Conservation (phyloP, 2,329 filamentous ascomycete genomes). For the Penicillium sp. region DNA sequence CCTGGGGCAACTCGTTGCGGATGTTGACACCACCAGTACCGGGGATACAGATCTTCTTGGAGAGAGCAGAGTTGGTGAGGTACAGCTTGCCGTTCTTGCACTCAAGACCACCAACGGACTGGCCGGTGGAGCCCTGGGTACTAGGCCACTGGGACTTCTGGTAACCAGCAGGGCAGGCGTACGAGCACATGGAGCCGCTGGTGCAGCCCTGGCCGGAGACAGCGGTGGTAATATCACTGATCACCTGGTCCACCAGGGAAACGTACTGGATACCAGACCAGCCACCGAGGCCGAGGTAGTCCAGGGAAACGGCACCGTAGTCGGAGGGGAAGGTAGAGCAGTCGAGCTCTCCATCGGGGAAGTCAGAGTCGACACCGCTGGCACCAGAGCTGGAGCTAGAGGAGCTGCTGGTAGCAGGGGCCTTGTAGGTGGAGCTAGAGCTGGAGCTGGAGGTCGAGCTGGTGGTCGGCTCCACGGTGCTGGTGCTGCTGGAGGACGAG, state of each 20-base stretch:
- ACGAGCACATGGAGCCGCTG: conserved; percentile 76
- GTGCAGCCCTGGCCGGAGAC: conserved; percentile 61
- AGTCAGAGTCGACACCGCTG: conserved; percentile 62
- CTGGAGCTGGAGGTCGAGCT: conserved; percentile 24
- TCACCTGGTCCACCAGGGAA: conserved; percentile 52
- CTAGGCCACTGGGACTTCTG: conserved; percentile 88
- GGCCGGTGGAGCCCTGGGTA: conserved; percentile 71
- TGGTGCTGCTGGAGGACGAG: conserved; percentile 18
- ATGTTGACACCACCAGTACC: conserved; percentile 71
- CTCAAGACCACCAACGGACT: conserved; percentile 84
- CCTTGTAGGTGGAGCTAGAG: conserved; percentile 14
- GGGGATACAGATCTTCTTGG: conserved; percentile 69
- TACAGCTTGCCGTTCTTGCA: conserved; percentile 73
- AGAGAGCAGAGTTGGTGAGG: conserved; percentile 66
- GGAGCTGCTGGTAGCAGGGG: conserved; percentile 18
- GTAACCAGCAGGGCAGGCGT: conserved; percentile 87
- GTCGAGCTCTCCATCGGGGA: conserved; percentile 70
- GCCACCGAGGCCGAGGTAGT: conserved; percentile 68
- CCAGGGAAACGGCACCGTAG: conserved; percentile 73
- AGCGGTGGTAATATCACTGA: conserved; percentile 65
- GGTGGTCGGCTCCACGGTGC: conserved; percentile 18
- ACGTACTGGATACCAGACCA: conserved; percentile 76
- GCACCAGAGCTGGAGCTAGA: conserved; percentile 26
- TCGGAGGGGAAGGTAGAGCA: conserved; percentile 74
- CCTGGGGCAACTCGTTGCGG: conserved; percentile 67